Evolutionary conservation across 2,329 filamentous ascomycete genomes (phyloP), one percentile per base, ranked within the genome.

Genomic region (Myriosclerotinia curreyana): DNA sequence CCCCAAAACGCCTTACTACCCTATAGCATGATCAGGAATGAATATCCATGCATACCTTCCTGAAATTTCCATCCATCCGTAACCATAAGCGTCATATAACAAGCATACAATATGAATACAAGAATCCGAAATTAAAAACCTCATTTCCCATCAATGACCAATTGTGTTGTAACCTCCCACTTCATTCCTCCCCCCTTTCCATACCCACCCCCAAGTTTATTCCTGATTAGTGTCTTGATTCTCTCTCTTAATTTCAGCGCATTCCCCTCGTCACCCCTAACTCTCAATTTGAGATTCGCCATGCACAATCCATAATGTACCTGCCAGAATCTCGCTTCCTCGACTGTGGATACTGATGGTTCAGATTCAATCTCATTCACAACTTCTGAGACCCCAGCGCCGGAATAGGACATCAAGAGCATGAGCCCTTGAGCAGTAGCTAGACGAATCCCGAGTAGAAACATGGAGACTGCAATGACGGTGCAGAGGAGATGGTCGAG

Each of bases 311-410:
- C 93, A 75, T 98, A 97, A 77, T 99, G 95, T 17, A 97, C 95
- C 79, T 99, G 95, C 95, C 95, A 99, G 76, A 99, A 96, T 74
- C 92, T 88, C 1, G 93, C 94, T 73, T 97, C 93, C 65, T 97
- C 91, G 54, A 99, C 86, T 1, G 83, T 83, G 52, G 84, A 83
- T 34, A 98, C 86, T 63, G 84, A 83, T 1, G 90, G 86, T 71
- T 97, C 92, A 1, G 86, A 83, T 75, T 92, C 88, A 60, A 99
- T 93, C 75, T 96, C 92, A 64, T 85, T 84, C 71, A 97, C 81
- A n/a, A 96, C 88, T 28, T 88, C 86, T 36, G 62, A 61, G 42
- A 75, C 72, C 17, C 72, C 72, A 25, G 70, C 66, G 11, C 71
- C 73, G 9, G 66, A 70, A 75, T 96, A 97, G 4, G 90, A 94